Conservation (phyloP, 129 eudicot species). For the Rutidosis leptorrhynchoides region DNA sequence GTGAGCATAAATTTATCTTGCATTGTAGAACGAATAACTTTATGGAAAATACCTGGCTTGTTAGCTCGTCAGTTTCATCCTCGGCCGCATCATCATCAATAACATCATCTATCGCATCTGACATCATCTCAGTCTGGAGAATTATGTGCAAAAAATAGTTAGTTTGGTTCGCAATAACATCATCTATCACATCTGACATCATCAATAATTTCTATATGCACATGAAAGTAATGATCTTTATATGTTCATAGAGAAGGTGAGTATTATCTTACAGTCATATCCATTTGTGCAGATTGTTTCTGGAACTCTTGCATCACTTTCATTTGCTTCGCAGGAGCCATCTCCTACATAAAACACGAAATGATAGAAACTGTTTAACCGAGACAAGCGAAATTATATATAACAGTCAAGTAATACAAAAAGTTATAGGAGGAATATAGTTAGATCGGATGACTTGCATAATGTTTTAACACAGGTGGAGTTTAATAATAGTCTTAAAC, state of each 20-base stretch:
- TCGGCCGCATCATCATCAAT: constrained; percentile 95
- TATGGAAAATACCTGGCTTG: constrained; percentile 65
- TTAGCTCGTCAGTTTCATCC: constrained; percentile 94
- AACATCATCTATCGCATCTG: constrained; percentile 95
- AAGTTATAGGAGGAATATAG: neutral
- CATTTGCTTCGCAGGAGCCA: constrained; percentile 91
- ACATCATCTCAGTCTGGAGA: constrained; percentile 95
- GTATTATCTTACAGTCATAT: constrained; percentile 90
- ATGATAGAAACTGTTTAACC: constrained; percentile 7
- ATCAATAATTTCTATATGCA: too few species aligned
- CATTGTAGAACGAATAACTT: constrained; percentile 4
- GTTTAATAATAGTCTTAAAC: neutral
- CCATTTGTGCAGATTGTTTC: constrained; percentile 98
- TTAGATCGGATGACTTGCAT: neutral
- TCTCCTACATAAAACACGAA: constrained; percentile 65
- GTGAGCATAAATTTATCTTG: constrained; percentile 3
- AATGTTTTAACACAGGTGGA: constrained; percentile 3
- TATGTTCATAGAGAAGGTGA: constrained; percentile 11
- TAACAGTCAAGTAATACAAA: neutral
- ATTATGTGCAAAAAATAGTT: constrained; percentile 4
- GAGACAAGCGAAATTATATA: constrained; percentile 5
- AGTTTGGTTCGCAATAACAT: too few species aligned
- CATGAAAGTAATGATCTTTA: neutral
- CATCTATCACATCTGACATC: too few species aligned
- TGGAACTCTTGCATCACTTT: constrained; percentile 90